Percentiles rank a stretch among this genome's conserved stretches.
These are phyloP conservation scores for Kodamaea hsintzibuensis DNA, from an alignment of 805 yeast species.

Conservation along the genomic window DNA sequence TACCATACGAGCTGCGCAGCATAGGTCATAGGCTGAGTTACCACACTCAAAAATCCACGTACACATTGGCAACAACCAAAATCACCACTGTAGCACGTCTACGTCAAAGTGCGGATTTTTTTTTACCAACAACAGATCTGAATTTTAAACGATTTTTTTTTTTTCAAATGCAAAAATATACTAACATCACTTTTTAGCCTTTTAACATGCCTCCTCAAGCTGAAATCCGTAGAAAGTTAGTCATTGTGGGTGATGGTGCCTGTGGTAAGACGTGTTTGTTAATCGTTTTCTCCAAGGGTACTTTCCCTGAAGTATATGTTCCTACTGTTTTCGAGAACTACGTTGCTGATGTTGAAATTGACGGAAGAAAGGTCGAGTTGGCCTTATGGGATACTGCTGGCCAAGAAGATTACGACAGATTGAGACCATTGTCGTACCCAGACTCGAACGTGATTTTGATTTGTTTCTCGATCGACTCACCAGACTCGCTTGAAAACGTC, in stretches of 20 bases:
- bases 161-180: neutral
- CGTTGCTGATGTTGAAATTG: slow-evolving; percentile 86
- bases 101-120: neutral
- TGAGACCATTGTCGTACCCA: slow-evolving; percentile 44
- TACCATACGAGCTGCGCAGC: no score
- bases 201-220: slow-evolving; percentile 47
- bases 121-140: neutral
- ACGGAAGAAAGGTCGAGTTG: slow-evolving; percentile 53
- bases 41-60: no score
- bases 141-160: neutral
- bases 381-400: slow-evolving; percentile 64
- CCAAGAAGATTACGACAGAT: slow-evolving; percentile 82
- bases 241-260: slow-evolving; percentile 35
- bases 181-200: neutral
- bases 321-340: slow-evolving; percentile 86
- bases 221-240: slow-evolving; percentile 34
- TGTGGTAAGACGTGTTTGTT: slow-evolving; percentile 34
- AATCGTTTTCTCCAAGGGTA: slow-evolving; percentile 33
- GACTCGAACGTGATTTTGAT: slow-evolving; percentile 38
- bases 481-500: slow-evolving; percentile 34
- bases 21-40: no score
- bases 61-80: no score
- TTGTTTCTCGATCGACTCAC: slow-evolving; percentile 38
- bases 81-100: neutral
- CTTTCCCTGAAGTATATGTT: slow-evolving; percentile 32